These are phyloP conservation scores for Myriangium duriaei DNA, from an alignment of 2,329 filamentous ascomycete genomes.

Conservation along the genomic window DNA sequence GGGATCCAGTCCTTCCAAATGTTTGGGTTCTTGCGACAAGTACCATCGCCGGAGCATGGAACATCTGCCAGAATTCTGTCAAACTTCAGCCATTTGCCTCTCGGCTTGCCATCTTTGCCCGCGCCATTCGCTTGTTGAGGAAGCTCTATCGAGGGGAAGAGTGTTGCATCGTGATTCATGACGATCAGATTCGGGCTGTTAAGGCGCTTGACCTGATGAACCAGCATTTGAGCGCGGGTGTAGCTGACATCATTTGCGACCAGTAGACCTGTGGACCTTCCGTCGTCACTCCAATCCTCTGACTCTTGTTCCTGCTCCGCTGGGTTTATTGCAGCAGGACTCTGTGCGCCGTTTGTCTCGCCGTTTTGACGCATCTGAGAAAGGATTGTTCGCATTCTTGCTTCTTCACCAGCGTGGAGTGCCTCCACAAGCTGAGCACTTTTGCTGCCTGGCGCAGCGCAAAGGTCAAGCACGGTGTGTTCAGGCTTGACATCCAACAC, in stretches of 20 bases:
- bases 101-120: constrained; percentile 36
- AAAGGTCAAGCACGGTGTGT: constrained; percentile 90
- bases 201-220: constrained; percentile 93
- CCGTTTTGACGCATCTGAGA: constrained; percentile 51
- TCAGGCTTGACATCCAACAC: constrained; percentile 83
- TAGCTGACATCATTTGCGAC: constrained; percentile 96
- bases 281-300: constrained; percentile 56
- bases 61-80: constrained; percentile 94
- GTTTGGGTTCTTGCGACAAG: constrained; percentile 80
- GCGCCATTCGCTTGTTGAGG: constrained; percentile 39
- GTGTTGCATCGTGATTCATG: constrained; percentile 93
- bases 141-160: constrained; percentile 88
- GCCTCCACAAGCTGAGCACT: constrained; percentile 90
- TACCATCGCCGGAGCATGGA: constrained; percentile 92
- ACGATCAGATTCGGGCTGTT: constrained; percentile 95
- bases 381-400: constrained; percentile 61
- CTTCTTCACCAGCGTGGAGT: constrained; percentile 85
- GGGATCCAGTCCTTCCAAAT: constrained; percentile 95
- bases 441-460: constrained; percentile 93
- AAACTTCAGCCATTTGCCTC: constrained; percentile 76
- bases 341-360: constrained; percentile 33
- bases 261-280: constrained; percentile 77
- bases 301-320: constrained; percentile 17
- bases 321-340: constrained; percentile 29
- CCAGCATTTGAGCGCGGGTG: constrained; percentile 90